Conservation (phyloP, 768 basidiomycete species). For the Harrya chromipes region DNA sequence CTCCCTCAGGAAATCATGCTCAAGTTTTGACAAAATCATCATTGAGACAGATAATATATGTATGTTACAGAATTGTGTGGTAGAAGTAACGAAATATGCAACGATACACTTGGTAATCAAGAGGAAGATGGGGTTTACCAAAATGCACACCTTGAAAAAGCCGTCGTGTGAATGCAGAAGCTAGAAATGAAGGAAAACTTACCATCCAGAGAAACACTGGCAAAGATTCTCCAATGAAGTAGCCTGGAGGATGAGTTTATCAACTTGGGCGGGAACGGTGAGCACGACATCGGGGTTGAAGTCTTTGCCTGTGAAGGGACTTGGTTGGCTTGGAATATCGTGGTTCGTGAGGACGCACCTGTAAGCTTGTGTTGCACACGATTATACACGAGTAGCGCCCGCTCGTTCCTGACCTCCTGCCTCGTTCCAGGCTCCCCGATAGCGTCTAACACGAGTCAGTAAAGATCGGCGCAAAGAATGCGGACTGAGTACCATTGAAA, state of each 20-base stretch:
- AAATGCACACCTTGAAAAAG: constrained; percentile 60
- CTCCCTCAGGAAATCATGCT: too few species aligned
- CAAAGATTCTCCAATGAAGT: constrained; percentile 93
- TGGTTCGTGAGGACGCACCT: constrained; percentile 42
- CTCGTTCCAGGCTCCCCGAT: constrained; percentile 54
- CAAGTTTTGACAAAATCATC: background rate
- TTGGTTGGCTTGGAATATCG: background rate
- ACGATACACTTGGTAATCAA: constrained; percentile 3
- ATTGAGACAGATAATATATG: constrained; percentile 3
- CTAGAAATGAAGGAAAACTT: background rate
- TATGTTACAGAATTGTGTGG: constrained; percentile 24
- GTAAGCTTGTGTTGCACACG: constrained; percentile 95
- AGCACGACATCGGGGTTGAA: constrained; percentile 83
- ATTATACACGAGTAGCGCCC: constrained; percentile 88
- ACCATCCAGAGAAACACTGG: constrained; percentile 97
- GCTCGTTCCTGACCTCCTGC: constrained; percentile 88
- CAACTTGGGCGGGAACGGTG: constrained; percentile 80
- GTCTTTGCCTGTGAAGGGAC: constrained; percentile 64
- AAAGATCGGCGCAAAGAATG: background rate
- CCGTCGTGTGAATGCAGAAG: background rate
- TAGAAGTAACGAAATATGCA: constrained; percentile 14
- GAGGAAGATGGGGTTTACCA: constrained; percentile 45
- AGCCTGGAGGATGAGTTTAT: constrained; percentile 89
- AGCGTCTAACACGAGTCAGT: constrained; percentile 29
- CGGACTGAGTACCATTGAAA: constrained; percentile 64